Percentiles rank a stretch among this genome's conserved stretches.
These are phyloP conservation scores for Fallopia convolvulus DNA, from an alignment of 148 eudicot species.

Conservation along the genomic window DNA sequence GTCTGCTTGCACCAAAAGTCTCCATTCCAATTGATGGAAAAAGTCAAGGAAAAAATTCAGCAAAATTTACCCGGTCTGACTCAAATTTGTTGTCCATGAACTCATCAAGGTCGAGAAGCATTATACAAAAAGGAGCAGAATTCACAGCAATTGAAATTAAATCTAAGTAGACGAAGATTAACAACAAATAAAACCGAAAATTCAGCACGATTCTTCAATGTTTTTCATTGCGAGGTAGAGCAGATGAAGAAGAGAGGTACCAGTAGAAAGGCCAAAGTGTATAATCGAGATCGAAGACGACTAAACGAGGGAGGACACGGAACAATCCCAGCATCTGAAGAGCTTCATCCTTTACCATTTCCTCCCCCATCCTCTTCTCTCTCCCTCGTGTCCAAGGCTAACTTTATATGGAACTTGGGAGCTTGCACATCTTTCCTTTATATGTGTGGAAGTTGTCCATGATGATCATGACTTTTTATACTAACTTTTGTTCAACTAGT, in stretches of 20 bases:
- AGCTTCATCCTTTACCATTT: slow-evolving; percentile 51
- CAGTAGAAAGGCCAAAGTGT: slow-evolving; percentile 79
- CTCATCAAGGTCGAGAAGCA: not conserved
- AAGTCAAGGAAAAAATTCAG: not conserved
- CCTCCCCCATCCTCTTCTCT: slow-evolving; percentile 35
- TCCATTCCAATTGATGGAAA: not conserved
- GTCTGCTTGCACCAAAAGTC: not conserved
- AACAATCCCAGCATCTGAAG: slow-evolving; percentile 38
- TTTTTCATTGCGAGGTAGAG: not conserved
- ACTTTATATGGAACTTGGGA: too few species aligned
- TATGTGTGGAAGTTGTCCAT: too few species aligned
- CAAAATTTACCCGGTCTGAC: not conserved
- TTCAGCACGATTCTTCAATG: not conserved
- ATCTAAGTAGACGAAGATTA: not conserved
- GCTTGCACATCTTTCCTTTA: not conserved
- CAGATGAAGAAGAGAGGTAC: slow-evolving; percentile 15
- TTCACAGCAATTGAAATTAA: not conserved
- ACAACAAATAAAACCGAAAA: not conserved
- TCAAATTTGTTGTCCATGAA: not conserved
- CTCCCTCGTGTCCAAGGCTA: not conserved
- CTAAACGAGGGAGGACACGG: slow-evolving; percentile 52
- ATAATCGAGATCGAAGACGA: slow-evolving; percentile 73
- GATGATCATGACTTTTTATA: too few species aligned
- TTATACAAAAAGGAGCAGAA: not conserved
- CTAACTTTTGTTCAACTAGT: too few species aligned